Base-by-base conservation (phyloP, 2,329 filamentous ascomycete species). In the Pestalotiopsis sp. region DNA sequence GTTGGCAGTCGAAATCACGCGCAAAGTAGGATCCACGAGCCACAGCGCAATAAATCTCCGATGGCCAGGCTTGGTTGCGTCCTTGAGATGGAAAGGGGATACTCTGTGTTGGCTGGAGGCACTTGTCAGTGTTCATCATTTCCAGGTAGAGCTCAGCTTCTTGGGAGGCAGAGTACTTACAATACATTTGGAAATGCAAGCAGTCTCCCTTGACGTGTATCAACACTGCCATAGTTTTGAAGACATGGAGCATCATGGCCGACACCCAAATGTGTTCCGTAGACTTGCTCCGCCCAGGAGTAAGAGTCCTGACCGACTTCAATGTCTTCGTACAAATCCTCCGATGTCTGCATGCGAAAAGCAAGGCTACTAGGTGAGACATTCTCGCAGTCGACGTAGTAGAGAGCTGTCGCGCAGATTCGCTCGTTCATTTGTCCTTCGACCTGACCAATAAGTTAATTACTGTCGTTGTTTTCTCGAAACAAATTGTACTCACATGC, bases 361-460 rank as follows among this genome's bases (percentile, higher is more conserved):
- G 85, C 78, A 57, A 89, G 81, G 75, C 87, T 86, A 67, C 85
- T 82, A 69, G 87, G 80, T 71, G 85, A 83, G 17, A 88, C 80
- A 67, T 85, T 82, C 69, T 88, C 86, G 74, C 68, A 72, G 67
- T 74, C 71, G 12, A 72, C 65, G 65, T 74, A 73, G 63, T 72
- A 74, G n/a, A 74, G 57, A 4, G 72, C 72, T 3, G 71, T 73
- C 9, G 59, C 70, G 49, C 71, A 72, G 14, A 74, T 74, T 61
- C 69, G 69, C 66, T 73, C 72, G 52, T 74, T 73, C 67, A 72
- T 66, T 49, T 69, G 67, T 20, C 72, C 71, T 65, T 72, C 71
- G 25, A 73, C 67, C 67, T 72, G 20, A 2, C 14, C 61, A n/a
- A 17, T 45, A 7, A 17, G 31, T 41, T 11, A 45, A 2, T 31